phyloP scores from a whole-genome alignment of 176 grass and related monocot species.

The Eragrostis curvula region DNA sequence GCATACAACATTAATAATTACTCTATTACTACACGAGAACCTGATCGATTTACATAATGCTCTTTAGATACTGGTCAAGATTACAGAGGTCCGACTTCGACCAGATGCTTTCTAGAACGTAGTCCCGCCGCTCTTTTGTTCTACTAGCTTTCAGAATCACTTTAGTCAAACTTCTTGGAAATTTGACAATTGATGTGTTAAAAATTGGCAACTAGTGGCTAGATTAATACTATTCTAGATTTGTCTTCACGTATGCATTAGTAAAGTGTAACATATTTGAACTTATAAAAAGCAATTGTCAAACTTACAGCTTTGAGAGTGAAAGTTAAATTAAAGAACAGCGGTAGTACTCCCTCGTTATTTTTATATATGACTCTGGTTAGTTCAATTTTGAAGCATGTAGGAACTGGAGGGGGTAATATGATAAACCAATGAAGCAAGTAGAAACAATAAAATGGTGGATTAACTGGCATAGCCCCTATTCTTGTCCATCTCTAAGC shows the following conservation, averaged over 20 bases:
- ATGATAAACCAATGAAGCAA: background rate
- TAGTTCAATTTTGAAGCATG: no score
- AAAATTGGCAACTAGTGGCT: background rate
- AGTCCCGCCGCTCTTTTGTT: background rate
- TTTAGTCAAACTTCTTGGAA: background rate
- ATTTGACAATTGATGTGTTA: background rate
- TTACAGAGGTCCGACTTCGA: background rate
- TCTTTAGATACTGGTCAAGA: background rate
- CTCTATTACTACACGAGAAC: background rate
- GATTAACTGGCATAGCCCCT: background rate
- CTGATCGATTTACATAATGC: background rate
- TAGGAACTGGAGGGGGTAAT: background rate
- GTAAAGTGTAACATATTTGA: no score
- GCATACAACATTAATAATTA: background rate
- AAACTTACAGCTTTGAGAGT: no score
- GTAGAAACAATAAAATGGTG: background rate
- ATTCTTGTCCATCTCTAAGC: background rate
- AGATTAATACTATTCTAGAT: no score
- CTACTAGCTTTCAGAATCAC: background rate
- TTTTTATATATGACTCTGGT: no score
- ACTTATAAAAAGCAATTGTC: no score
- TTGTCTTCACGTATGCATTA: no score
- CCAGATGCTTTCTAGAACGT: background rate
- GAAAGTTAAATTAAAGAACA: no score
- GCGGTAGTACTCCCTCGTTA: background rate